Percentiles rank a stretch among this genome's conserved stretches.
Conservation (phyloP, 176 grass and related monocot genomes). For the Triticum dicoccoides region DNA sequence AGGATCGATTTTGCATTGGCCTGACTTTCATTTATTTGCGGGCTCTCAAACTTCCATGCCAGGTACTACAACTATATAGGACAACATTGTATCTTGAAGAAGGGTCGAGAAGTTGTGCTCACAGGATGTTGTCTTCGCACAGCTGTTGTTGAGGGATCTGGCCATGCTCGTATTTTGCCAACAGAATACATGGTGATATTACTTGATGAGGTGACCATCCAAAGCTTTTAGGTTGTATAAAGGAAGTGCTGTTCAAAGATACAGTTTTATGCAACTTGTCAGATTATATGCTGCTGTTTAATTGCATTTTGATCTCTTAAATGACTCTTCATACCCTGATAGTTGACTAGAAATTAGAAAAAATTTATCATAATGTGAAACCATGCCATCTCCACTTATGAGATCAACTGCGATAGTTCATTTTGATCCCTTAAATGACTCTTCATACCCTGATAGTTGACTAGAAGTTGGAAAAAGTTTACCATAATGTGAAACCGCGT, state of each 20-base stretch:
- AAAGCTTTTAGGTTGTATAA: conserved; percentile 25
- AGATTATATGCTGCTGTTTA: not conserved
- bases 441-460: not conserved
- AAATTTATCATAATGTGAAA: not conserved
- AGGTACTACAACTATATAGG: conserved; percentile 89
- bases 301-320: not conserved
- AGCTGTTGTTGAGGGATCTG: conserved; percentile 69
- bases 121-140: conserved; percentile 93
- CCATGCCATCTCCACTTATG: not conserved
- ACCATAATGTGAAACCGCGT: not conserved
- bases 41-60: not conserved
- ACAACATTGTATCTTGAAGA: conserved; percentile 77
- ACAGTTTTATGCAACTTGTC: conserved; percentile 21
- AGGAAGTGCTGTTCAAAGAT: not conserved
- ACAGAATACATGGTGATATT: conserved; percentile 93
- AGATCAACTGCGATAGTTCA: not conserved
- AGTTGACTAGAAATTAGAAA: not conserved
- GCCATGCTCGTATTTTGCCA: conserved; percentile 70
- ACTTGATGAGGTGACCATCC: conserved; percentile 75
- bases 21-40: not conserved
- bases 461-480: not conserved
- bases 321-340: not conserved
- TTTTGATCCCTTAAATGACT: not conserved
- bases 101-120: conserved; percentile 83
- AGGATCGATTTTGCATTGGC: not conserved